A percentile compares a stretch with the other conserved stretches of the same genome.
Conservation (phyloP, 2,329 filamentous ascomycete genomes). For the Colletotrichum tamarilloi region DNA sequence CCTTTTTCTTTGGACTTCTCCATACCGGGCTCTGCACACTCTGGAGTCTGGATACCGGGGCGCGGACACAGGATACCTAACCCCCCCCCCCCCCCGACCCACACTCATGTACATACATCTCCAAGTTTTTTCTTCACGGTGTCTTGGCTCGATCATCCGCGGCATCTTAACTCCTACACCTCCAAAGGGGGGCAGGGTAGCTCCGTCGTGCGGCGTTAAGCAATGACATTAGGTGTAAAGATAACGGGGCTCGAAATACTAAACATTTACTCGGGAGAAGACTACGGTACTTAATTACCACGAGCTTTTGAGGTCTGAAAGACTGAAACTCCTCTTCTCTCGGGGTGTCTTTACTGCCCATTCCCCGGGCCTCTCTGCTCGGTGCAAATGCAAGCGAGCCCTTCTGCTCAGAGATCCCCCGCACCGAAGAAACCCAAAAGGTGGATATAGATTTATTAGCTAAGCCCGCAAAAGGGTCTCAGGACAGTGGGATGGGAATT, state of each 20-base stretch:
- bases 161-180: constrained; percentile 7
- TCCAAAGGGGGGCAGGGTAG: not conserved
- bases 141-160: not conserved
- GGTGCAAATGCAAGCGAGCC: constrained; percentile 24
- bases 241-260: not conserved
- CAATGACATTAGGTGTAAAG: not conserved
- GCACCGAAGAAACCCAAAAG: constrained; percentile 10
- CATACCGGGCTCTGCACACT: not conserved
- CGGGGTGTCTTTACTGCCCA: constrained; percentile 26
- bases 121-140: not conserved
- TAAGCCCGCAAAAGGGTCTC: too few relatives aligned
- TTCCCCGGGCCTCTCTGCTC: constrained; percentile 7
- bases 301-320: not conserved
- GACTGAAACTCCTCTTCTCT: not conserved
- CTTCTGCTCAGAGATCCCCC: constrained; percentile 12
- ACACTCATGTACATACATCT: constrained; percentile 6
- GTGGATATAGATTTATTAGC: not conserved
- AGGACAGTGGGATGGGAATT: not conserved
- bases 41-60: too few relatives aligned
- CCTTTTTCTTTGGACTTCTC: not conserved
- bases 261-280: not conserved
- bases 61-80: too few relatives aligned
- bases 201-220: not conserved
- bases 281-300: constrained; percentile 18
- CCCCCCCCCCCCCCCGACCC: not conserved